Conservation (phyloP, 164 flowering plant genomes). For the Echeveria elegans region DNA sequence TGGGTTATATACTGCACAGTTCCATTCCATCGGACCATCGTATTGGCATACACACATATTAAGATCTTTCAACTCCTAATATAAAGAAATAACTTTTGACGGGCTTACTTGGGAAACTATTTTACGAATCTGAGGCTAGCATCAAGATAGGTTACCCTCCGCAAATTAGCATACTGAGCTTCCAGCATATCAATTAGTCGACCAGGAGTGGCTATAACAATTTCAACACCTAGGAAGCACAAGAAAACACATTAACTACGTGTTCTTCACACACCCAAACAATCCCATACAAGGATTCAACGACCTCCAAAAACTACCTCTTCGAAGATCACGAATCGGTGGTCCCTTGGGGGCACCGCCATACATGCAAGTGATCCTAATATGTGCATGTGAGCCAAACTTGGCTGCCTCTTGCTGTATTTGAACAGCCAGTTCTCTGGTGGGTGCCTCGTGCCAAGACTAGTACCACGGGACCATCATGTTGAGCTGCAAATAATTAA, state of each 20-base stretch:
- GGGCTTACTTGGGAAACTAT: constrained; percentile 59
- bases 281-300: not conserved
- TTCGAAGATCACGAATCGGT: constrained; percentile 86
- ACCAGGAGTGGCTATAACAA: constrained; percentile 96
- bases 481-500: constrained; percentile 36
- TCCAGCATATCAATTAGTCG: constrained; percentile 94
- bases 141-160: constrained; percentile 91
- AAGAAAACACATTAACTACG: not conserved
- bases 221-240: constrained; percentile 66
- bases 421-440: constrained; percentile 94
- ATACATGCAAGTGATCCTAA: constrained; percentile 79
- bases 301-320: constrained; percentile 32
- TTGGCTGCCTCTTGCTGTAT: constrained; percentile 81
- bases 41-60: not conserved
- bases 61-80: no score
- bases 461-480: constrained; percentile 85
- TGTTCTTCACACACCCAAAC: not conserved
- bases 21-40: not conserved
- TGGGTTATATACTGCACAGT: no score
- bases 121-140: constrained; percentile 96
- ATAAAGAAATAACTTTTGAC: not conserved
- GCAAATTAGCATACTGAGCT: constrained; percentile 73
- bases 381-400: constrained; percentile 55
- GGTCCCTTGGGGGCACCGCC: constrained; percentile 99
- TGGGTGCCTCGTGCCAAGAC: constrained; percentile 92